Evolutionary conservation across 2,329 filamentous ascomycete genomes (phyloP).

Genomic region (Arachnomyces sp.): DNA sequence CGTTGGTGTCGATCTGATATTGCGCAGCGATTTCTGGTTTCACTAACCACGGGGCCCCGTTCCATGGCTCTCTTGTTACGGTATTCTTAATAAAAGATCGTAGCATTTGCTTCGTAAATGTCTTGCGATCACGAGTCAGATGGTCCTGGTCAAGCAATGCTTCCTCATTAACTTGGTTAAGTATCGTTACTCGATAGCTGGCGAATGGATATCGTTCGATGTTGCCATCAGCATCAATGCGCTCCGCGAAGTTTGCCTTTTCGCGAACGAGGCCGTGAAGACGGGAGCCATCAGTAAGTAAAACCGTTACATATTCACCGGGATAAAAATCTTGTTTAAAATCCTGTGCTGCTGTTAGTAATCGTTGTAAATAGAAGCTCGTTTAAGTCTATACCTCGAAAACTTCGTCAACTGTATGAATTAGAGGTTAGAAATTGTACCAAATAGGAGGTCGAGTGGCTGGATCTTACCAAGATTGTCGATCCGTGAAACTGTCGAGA

Average conservation of each 20-base stretch:
- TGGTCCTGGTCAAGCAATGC: slow-evolving; percentile 73
- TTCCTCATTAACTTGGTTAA: slow-evolving; percentile 61
- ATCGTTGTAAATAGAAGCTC: slow-evolving; percentile 4
- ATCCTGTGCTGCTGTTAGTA: slow-evolving; percentile 38
- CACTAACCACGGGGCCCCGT: slow-evolving; percentile 92
- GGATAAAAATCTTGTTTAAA: slow-evolving; percentile 90
- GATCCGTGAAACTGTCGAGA: slow-evolving; percentile 79
- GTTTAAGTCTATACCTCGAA: slow-evolving; percentile 35
- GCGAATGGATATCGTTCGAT: slow-evolving; percentile 61
- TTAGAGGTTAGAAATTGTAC: slow-evolving; percentile 14
- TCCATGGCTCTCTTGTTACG: slow-evolving; percentile 86
- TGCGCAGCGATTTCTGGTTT: slow-evolving; percentile 75
- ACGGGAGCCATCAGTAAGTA: slow-evolving; percentile 60
- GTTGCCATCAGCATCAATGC: slow-evolving; percentile 57
- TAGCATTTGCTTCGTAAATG: slow-evolving; percentile 90
- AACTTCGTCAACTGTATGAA: slow-evolving; percentile 39
- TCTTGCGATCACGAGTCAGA: slow-evolving; percentile 77
- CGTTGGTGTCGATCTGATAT: slow-evolving; percentile 79
- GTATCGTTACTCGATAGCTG: slow-evolving; percentile 71
- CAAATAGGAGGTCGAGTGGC: slow-evolving; percentile 3
- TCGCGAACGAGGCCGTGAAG: slow-evolving; percentile 71
- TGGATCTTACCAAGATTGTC: slow-evolving; percentile 60
- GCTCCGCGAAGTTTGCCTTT: slow-evolving; percentile 66
- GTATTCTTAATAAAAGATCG: slow-evolving; percentile 93
- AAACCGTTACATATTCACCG: slow-evolving; percentile 72